Conservation (phyloP, 2,329 filamentous ascomycete species). For the Arthroderma uncinatum region DNA sequence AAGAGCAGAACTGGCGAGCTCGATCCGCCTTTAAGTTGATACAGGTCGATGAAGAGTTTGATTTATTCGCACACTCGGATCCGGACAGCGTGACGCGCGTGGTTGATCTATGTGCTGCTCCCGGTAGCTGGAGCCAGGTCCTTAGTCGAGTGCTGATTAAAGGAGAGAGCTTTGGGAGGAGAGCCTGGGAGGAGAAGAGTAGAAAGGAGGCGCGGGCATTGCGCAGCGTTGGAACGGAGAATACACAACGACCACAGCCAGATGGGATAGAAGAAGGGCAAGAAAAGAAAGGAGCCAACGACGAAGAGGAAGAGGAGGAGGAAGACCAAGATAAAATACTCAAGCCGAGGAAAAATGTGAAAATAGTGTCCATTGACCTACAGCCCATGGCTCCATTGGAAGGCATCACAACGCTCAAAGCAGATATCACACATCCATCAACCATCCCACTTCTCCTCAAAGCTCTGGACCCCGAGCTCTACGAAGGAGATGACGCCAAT, state of each 20-base stretch:
- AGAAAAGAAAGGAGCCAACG: slow-evolving; percentile 15
- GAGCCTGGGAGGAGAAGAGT: slow-evolving; percentile 78
- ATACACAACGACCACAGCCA: slow-evolving; percentile 12
- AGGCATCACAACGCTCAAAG: slow-evolving; percentile 82
- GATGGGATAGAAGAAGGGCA: slow-evolving; percentile 9
- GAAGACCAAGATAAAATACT: slow-evolving; percentile 23
- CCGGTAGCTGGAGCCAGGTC: slow-evolving; percentile 95
- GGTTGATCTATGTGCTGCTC: slow-evolving; percentile 89
- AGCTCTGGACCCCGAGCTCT: slow-evolving; percentile 65
- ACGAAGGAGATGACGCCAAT: slow-evolving; percentile 32
- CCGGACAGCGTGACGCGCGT: slow-evolving; percentile 70
- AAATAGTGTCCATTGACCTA: slow-evolving; percentile 90
- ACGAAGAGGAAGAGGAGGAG: slow-evolving; percentile 23
- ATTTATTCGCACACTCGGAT: slow-evolving; percentile 59
- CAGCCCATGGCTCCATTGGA: slow-evolving; percentile 92
- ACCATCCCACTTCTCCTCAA: slow-evolving; percentile 81
- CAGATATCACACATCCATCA: slow-evolving; percentile 93
- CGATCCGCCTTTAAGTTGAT: slow-evolving; percentile 94
- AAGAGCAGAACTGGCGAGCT: slow-evolving; percentile 97
- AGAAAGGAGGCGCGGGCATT: slow-evolving; percentile 41
- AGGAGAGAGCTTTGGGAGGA: slow-evolving; percentile 76
- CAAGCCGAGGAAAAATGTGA: slow-evolving; percentile 58
- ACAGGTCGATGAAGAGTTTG: slow-evolving; percentile 92
- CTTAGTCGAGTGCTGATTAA: slow-evolving; percentile 87
- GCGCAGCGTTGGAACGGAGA: slow-evolving; percentile 10